Percentiles rank a stretch among this genome's conserved stretches.
These are phyloP conservation scores for Viola pubescens DNA, from an alignment of 441 rosid species.

Conservation along the genomic window DNA sequence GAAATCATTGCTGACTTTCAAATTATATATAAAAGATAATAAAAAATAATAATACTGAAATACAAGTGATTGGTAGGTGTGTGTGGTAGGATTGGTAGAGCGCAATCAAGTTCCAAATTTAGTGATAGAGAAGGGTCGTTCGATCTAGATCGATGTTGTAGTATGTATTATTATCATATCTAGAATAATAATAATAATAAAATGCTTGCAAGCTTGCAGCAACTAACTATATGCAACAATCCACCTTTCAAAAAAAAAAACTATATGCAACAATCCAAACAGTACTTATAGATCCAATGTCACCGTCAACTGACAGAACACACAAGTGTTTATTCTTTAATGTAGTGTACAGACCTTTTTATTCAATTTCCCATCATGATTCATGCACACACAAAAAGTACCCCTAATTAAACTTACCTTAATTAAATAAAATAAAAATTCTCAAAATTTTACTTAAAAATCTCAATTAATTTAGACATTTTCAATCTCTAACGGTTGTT, in stretches of 20 bases:
- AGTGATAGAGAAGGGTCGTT: background rate
- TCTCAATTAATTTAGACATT: background rate
- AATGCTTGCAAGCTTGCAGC: constrained; percentile 48
- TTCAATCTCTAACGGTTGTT: background rate
- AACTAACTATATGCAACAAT: constrained; percentile 25
- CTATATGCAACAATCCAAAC: constrained; percentile 17
- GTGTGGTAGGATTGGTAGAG: no score
- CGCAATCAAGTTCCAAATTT: background rate
- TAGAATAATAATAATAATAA: background rate
- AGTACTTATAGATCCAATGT: constrained; percentile 23
- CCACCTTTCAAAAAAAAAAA: no score
- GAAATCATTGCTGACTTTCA: no score
- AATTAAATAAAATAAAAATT: background rate
- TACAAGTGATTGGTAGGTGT: no score
- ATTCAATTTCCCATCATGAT: background rate
- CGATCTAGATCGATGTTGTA: background rate
- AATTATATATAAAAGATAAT: no score
- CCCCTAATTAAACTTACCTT: background rate
- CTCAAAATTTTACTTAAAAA: background rate
- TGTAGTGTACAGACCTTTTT: constrained; percentile 3
- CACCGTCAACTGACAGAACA: constrained; percentile 13
- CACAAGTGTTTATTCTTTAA: background rate
- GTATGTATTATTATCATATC: background rate
- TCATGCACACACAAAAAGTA: background rate
- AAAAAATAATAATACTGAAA: no score